Conservation (phyloP, 345 rosid genomes). For the Schrenkiella parvula region DNA sequence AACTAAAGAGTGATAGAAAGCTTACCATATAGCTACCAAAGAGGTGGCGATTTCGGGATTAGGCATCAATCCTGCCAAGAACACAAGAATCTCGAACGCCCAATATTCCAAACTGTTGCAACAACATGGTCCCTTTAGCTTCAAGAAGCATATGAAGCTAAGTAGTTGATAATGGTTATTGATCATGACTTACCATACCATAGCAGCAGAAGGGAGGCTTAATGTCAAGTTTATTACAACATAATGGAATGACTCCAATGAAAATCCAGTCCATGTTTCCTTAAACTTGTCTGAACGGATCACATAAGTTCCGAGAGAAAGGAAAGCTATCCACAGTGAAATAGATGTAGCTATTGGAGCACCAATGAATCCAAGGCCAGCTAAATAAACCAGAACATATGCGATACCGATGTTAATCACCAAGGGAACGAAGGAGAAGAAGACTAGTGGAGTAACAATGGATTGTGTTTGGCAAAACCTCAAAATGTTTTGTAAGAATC, state of each 20-base stretch:
- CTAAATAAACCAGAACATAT: slow-evolving; percentile 39
- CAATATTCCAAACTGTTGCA: slow-evolving; percentile 57
- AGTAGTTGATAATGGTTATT: neutral
- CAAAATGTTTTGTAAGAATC: slow-evolving; percentile 59
- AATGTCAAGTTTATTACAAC: slow-evolving; percentile 38
- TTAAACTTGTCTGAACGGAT: slow-evolving; percentile 36
- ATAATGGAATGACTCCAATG: slow-evolving; percentile 37
- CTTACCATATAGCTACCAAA: slow-evolving; percentile 66
- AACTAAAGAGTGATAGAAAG: neutral
- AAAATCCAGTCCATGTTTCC: slow-evolving; percentile 61
- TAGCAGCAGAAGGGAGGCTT: slow-evolving; percentile 69
- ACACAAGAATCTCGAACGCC: slow-evolving; percentile 79
- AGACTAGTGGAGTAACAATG: slow-evolving; percentile 41
- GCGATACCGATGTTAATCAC: slow-evolving; percentile 45
- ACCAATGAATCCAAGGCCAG: slow-evolving; percentile 56
- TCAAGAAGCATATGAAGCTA: neutral
- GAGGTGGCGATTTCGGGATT: slow-evolving; percentile 56
- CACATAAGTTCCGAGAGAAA: slow-evolving; percentile 45
- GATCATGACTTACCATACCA: slow-evolving; percentile 60
- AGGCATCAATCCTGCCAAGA: slow-evolving; percentile 70
- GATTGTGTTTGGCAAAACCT: slow-evolving; percentile 82
- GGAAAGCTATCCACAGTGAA: slow-evolving; percentile 54
- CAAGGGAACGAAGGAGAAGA: slow-evolving; percentile 43
- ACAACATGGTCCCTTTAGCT: slow-evolving; percentile 2
- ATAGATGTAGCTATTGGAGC: slow-evolving; percentile 70